These are phyloP conservation scores for Chaetomium sp. DNA, from an alignment of 2,329 filamentous ascomycete genomes.

Conservation along the genomic window DNA sequence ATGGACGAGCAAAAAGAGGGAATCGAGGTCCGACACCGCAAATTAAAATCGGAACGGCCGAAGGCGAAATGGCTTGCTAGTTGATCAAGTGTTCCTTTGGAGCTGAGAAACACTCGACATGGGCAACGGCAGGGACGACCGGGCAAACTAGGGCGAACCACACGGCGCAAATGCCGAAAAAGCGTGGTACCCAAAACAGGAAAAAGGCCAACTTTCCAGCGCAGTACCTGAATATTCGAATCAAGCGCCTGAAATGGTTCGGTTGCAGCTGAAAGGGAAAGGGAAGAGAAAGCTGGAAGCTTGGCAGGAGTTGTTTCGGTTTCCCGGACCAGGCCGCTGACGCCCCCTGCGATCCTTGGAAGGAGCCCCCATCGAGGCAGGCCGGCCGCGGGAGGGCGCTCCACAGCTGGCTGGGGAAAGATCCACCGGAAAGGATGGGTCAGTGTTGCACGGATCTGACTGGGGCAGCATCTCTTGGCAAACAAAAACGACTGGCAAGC, in stretches of 20 bases:
- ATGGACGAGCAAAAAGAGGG: background rate
- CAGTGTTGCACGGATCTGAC: background rate
- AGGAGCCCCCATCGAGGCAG: background rate
- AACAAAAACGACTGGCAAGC: no score
- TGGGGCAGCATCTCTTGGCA: background rate
- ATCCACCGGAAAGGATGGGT: background rate
- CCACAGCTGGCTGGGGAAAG: conserved; percentile 15
- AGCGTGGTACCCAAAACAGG: background rate
- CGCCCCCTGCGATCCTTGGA: background rate
- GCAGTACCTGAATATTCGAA: background rate
- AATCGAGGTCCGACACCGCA: conserved; percentile 1
- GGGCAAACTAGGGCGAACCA: background rate
- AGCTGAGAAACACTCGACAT: conserved; percentile 6
- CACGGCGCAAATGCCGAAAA: background rate
- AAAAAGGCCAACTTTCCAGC: background rate
- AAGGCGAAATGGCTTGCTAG: conserved; percentile 3
- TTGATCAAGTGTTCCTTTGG: conserved; percentile 12
- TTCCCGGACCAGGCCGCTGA: conserved; percentile 12
- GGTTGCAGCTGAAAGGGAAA: conserved; percentile 20
- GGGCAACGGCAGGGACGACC: conserved; percentile 7
- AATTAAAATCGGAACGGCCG: conserved; percentile 5
- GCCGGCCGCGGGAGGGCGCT: background rate
- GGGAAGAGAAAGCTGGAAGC: conserved; percentile 1
- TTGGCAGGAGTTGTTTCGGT: conserved; percentile 30
- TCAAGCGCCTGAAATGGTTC: conserved; percentile 2